Percentiles rank a stretch among this genome's conserved stretches.
Evolutionary conservation across 2,329 filamentous ascomycete species (phyloP).

Genomic region (Colletotrichum camelliae): DNA sequence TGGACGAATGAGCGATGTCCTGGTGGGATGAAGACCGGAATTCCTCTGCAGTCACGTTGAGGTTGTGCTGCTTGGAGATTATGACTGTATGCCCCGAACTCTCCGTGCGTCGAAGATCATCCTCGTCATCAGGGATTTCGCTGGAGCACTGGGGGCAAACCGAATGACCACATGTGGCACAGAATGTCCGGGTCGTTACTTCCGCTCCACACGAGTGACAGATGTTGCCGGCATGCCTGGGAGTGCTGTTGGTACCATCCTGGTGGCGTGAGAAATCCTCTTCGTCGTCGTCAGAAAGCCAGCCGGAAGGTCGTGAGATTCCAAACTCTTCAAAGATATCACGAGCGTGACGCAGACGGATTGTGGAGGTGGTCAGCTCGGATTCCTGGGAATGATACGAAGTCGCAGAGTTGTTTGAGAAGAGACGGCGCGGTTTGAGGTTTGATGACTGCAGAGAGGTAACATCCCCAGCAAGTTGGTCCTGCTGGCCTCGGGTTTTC

Average conservation of each 20-base stretch:
- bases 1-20: not conserved
- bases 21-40: not conserved
- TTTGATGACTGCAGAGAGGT: not conserved
- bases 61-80: not conserved
- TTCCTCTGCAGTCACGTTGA: not conserved
- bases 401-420: constrained; percentile 10
- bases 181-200: constrained; percentile 43
- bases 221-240: constrained; percentile 35
- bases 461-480: not conserved
- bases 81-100: not conserved
- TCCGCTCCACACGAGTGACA: constrained; percentile 57
- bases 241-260: constrained; percentile 35
- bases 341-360: constrained; percentile 46
- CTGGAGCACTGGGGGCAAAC: constrained; percentile 53
- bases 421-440: not conserved
- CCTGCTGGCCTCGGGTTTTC: not conserved
- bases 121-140: constrained; percentile 32
- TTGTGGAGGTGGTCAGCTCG: constrained; percentile 36
- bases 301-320: constrained; percentile 50
- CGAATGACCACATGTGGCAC: constrained; percentile 55
- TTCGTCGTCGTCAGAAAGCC: constrained; percentile 48
- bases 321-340: constrained; percentile 53
- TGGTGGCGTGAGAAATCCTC: constrained; percentile 23
- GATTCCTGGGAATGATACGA: constrained; percentile 23
- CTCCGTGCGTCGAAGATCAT: not conserved